Base-by-base conservation (phyloP, 345 rosid species). In the Anastatica hierochuntica region DNA sequence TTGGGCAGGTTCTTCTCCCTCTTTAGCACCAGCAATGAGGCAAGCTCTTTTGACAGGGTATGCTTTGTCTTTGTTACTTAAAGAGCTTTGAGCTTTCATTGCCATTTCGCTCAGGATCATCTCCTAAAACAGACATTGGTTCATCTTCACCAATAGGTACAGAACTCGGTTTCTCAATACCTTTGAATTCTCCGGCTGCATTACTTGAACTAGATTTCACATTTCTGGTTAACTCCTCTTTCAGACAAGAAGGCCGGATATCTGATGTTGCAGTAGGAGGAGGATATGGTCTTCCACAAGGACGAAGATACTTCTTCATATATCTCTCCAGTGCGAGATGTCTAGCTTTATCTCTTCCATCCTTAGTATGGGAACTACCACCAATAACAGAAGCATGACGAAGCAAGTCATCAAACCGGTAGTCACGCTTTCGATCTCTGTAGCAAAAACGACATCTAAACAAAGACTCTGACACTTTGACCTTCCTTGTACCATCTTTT, bases 371-470 rank as follows among this genome's bases (percentile, higher is more conserved):
- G 10, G 76, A 76, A 15, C 59, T 49, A 20, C 20, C 48, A 7
- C 58, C 43, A 34, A 60, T 54, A 19, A 1, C 18, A 35, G 52
- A 39, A 37, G 82, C 84, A 59, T 83, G 92, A 20, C 62, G 54
- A n/a, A 66, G 54, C 68, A 83, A 73, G 39, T 74, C 77, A 12
- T 64, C 47, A 40, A 49, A 64, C 5, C 0, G 9, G 66, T 75
- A 76, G 23, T 70, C 70, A 41, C 61, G 68, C 53, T 56, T 62
- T 8, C 43, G 52, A 63, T 49, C 66, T 35, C 64, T 41, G 37
- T 39, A 51, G 49, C 92, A 83, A 49, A 53, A 78, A 14, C 87
- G 84, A 50, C 92, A 83, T 38, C 46, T 69, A 56, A 58, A 80
- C 8, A 56, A 18, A 39, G 78, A 54, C 15, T 60, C 67, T 4